These are phyloP conservation scores for Diutina scorzettiae DNA, from an alignment of 1,139 yeast species.

Conservation along the genomic window DNA sequence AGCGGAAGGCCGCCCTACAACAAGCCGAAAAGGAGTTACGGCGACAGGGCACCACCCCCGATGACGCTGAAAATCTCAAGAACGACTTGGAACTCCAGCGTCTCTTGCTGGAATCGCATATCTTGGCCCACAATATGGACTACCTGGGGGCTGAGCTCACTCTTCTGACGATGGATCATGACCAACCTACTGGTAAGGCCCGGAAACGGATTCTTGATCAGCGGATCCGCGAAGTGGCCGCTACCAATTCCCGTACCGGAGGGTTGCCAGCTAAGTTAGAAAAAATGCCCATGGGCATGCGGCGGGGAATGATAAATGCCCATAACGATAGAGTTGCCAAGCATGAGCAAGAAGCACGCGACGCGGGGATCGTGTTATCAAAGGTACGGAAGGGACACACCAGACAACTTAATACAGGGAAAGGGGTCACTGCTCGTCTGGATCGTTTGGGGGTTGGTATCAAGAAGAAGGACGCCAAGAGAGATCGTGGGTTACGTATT, in stretches of 20 bases:
- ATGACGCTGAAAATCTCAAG: constrained; percentile 44
- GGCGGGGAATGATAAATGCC: constrained; percentile 69
- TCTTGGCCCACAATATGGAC: constrained; percentile 45
- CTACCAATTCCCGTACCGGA: constrained; percentile 31
- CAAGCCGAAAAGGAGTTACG: constrained; percentile 18
- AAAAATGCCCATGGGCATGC: constrained; percentile 77
- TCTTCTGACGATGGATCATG: constrained; percentile 50
- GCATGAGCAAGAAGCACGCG: constrained; percentile 66
- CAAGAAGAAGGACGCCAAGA: constrained; percentile 14
- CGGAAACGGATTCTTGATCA: constrained; percentile 63
- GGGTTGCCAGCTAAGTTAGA: constrained; percentile 40
- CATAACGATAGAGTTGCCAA: constrained; percentile 40
- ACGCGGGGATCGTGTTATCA: constrained; percentile 77
- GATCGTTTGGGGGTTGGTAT: constrained; percentile 49
- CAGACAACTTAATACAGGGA: constrained; percentile 43
- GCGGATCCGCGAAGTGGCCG: constrained; percentile 47
- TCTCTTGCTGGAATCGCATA: constrained; percentile 74
- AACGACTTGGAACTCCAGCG: constrained; percentile 81
- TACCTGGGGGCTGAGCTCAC: constrained; percentile 73
- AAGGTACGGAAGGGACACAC: constrained; percentile 53
- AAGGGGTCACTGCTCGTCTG: constrained; percentile 37
- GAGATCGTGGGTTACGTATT: constrained; percentile 75
- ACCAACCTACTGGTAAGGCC: constrained; percentile 71
- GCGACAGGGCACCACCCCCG: constrained; percentile 17
- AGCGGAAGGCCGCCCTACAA: constrained; percentile 14